A percentile compares a stretch with the other conserved stretches of the same genome.
phyloP scores from a whole-genome alignment of 2,329 filamentous ascomycete genomes.

The Hypoxylon sp. region DNA sequence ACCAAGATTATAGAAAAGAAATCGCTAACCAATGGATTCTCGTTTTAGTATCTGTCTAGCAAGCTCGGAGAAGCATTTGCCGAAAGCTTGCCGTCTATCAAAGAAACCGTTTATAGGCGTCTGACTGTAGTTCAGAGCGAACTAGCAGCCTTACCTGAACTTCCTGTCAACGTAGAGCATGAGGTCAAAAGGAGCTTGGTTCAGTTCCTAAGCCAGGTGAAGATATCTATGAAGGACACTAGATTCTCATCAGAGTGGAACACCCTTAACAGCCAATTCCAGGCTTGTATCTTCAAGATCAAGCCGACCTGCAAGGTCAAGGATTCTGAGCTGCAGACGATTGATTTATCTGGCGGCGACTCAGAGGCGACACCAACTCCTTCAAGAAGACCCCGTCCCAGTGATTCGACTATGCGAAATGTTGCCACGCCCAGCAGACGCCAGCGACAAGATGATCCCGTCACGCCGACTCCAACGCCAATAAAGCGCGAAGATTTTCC shows the following conservation, averaged over 20 bases:
- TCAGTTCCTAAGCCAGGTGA: slow-evolving; percentile 63
- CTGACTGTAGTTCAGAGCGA: slow-evolving; percentile 62
- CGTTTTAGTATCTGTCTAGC: slow-evolving; percentile 56
- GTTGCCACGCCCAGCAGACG: slow-evolving; percentile 40
- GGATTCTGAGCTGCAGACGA: slow-evolving; percentile 40
- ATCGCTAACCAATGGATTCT: slow-evolving; percentile 9
- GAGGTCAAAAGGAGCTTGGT: slow-evolving; percentile 69
- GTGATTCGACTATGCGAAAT: slow-evolving; percentile 45
- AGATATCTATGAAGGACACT: slow-evolving; percentile 60
- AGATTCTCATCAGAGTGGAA: slow-evolving; percentile 50
- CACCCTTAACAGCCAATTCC: slow-evolving; percentile 46
- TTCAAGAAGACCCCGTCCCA: slow-evolving; percentile 41
- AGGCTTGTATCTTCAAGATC: slow-evolving; percentile 45
- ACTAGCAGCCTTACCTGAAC: slow-evolving; percentile 69
- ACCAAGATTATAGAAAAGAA: too few species aligned
- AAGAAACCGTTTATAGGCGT: slow-evolving; percentile 59
- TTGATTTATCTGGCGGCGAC: slow-evolving; percentile 44
- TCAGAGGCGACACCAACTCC: slow-evolving; percentile 39
- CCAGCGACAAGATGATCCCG: slow-evolving; percentile 28
- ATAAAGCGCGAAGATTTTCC: slow-evolving; percentile 52
- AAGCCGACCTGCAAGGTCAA: slow-evolving; percentile 47
- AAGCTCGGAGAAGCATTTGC: slow-evolving; percentile 63
- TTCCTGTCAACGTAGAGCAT: slow-evolving; percentile 72
- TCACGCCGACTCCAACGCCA: slow-evolving; percentile 37
- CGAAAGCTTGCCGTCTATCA: slow-evolving; percentile 62